Evolutionary conservation across 768 basidiomycete genomes (phyloP).

Genomic region (Scleroderma citrinum): DNA sequence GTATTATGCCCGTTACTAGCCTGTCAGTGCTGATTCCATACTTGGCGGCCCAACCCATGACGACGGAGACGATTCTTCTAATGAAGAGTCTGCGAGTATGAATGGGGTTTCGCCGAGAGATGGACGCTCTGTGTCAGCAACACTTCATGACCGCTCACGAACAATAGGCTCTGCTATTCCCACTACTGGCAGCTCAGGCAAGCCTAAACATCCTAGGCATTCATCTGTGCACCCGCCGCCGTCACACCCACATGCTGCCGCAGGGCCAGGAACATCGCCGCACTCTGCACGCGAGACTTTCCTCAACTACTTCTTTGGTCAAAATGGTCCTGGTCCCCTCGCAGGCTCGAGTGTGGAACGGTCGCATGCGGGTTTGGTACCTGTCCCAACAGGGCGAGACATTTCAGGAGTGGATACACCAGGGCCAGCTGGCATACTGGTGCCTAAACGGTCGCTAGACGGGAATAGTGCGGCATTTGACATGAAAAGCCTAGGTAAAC

Average conservation of each 20-base stretch:
- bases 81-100: constrained; percentile 48
- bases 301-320: constrained; percentile 97
- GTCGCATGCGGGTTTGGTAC: constrained; percentile 16
- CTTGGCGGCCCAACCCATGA: constrained; percentile 47
- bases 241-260: constrained; percentile 29
- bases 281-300: constrained; percentile 82
- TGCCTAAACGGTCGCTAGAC: constrained; percentile 61
- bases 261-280: constrained; percentile 34
- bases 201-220: constrained; percentile 28
- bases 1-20: constrained; percentile 35
- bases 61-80: constrained; percentile 61
- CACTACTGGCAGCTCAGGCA: constrained; percentile 18
- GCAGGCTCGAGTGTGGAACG: constrained; percentile 49
- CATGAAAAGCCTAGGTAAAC: constrained; percentile 97
- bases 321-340: constrained; percentile 74
- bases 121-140: constrained; percentile 70
- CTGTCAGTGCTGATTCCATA: constrained; percentile 55
- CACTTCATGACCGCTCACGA: constrained; percentile 69
- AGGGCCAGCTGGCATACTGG: constrained; percentile 57
- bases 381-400: constrained; percentile 58
- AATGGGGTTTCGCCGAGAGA: constrained; percentile 51
- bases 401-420: constrained; percentile 48
- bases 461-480: constrained; percentile 85
- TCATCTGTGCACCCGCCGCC: constrained; percentile 20
- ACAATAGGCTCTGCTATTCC: constrained; percentile 35